Percentiles rank a stretch among this genome's conserved stretches.
These are phyloP conservation scores for Scenedesmus sp. DNA, from an alignment of 163 green algal species.

Conservation along the genomic window DNA sequence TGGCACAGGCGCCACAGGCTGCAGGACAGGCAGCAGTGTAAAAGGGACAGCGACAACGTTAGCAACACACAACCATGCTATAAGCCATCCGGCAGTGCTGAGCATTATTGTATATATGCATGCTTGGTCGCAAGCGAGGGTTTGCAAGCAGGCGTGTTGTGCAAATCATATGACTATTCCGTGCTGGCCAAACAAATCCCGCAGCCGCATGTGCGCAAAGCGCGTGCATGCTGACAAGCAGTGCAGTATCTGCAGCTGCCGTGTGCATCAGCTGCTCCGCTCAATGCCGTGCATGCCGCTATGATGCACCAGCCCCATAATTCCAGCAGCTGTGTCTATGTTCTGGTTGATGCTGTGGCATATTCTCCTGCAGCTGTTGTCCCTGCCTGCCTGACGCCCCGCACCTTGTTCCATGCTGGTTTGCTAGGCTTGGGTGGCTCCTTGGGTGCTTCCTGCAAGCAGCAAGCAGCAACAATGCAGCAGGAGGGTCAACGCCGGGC, in stretches of 20 bases:
- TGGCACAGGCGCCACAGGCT: constrained; percentile 31
- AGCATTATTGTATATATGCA: too few relatives aligned
- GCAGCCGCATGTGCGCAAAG: background rate
- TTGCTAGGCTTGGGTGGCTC: constrained; percentile 63
- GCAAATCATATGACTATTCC: too few relatives aligned
- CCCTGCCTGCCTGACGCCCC: background rate
- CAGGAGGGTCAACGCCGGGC: too few relatives aligned
- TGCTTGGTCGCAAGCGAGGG: too few relatives aligned
- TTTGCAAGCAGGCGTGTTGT: too few relatives aligned
- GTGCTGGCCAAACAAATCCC: too few relatives aligned
- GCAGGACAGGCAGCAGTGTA: background rate
- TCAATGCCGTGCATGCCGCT: background rate
- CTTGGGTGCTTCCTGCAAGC: constrained; percentile 31
- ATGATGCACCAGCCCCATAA: background rate
- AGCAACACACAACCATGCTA: background rate
- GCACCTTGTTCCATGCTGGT: constrained; percentile 75
- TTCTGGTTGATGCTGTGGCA: background rate
- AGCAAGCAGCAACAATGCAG: background rate
- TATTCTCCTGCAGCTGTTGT: background rate
- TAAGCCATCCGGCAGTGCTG: too few relatives aligned
- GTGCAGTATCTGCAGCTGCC: background rate
- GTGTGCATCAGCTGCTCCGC: background rate
- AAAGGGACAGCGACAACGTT: background rate
- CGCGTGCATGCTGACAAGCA: background rate
- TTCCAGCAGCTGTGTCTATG: background rate